phyloP scores from a whole-genome alignment of 352 stramenopile genomes.

The Phytophthora pluvialis region DNA sequence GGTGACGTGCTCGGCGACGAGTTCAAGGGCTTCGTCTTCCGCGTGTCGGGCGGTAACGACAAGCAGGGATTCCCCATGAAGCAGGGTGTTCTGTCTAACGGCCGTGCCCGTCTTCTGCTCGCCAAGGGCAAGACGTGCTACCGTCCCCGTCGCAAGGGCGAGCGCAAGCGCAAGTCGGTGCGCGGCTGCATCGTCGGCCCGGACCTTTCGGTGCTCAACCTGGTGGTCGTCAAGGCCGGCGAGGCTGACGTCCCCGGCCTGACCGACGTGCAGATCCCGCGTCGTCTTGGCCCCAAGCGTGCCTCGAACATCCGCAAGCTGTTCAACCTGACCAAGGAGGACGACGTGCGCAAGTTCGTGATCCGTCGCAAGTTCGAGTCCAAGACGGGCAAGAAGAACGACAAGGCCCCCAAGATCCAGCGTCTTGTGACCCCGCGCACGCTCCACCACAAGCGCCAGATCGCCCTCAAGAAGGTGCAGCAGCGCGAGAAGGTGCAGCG shows the following conservation, averaged over 20 bases:
- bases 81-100: conserved; percentile 99
- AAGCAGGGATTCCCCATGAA: conserved; percentile 99
- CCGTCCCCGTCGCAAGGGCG: conserved; percentile 92
- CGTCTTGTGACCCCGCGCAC: conserved; percentile 97
- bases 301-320: conserved; percentile 99
- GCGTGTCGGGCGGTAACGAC: conserved; percentile 99
- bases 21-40: conserved; percentile 99
- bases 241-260: conserved; percentile 96
- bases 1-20: conserved; percentile 98
- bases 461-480: conserved; percentile 84
- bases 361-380: conserved; percentile 98
- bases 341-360: conserved; percentile 99
- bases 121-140: conserved; percentile 99
- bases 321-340: conserved; percentile 99
- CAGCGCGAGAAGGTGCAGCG: conserved; percentile 92
- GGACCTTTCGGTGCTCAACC: conserved; percentile 99
- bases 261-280: conserved; percentile 96
- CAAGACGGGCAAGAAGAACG: conserved; percentile 98
- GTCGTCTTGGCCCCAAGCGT: conserved; percentile 99
- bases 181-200: conserved; percentile 99
- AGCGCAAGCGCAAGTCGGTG: conserved; percentile 99
- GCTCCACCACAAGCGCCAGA: conserved; percentile 96
- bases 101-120: conserved; percentile 98
- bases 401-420: conserved; percentile 99
- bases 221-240: conserved; percentile 98